phyloP scores from a whole-genome alignment of 2,329 filamentous ascomycete species.

The Stachybotrys elegans region DNA sequence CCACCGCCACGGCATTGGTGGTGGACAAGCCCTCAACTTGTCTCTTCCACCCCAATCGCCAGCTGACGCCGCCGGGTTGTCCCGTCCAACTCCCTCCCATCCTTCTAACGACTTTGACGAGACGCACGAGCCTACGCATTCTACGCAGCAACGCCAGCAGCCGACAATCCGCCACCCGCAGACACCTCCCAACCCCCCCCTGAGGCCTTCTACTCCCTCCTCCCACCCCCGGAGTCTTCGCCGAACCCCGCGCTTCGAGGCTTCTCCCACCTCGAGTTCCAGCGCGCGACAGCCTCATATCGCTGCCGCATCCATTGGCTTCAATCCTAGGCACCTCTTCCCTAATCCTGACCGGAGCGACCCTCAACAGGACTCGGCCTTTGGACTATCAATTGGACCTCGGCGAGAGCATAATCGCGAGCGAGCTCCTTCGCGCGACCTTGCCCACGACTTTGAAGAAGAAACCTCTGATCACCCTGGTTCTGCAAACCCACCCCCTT shows the following conservation, averaged over 20 bases:
- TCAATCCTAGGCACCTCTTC: constrained; percentile 33
- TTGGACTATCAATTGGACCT: constrained; percentile 35
- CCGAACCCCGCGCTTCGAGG: constrained; percentile 47
- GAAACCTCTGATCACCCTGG: constrained; percentile 27
- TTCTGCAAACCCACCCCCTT: constrained; percentile 17
- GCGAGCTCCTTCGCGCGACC: constrained; percentile 41
- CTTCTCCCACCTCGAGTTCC: constrained; percentile 36
- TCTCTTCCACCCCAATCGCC: constrained; percentile 32
- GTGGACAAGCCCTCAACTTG: constrained; percentile 40
- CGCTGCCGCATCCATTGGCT: constrained; percentile 43
- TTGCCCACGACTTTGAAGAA: constrained; percentile 40
- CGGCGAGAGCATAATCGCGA: constrained; percentile 24
- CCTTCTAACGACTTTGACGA: constrained; percentile 51
- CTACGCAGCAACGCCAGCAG: constrained; percentile 41
- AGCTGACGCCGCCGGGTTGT: constrained; percentile 40
- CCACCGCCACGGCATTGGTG: constrained; percentile 32
- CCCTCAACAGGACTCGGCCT: constrained; percentile 9
- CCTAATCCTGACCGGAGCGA: constrained; percentile 9
- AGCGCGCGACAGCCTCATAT: constrained; percentile 38
- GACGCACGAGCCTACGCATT: constrained; percentile 40
- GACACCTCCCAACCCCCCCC: constrained; percentile 29
- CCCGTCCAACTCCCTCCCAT: constrained; percentile 31
- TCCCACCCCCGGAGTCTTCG: constrained; percentile 43
- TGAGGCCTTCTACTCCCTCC: constrained; percentile 39
- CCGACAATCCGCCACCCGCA: constrained; percentile 15